phyloP scores from a whole-genome alignment of 305 asterid genomes.

The Fraxinus greggii region DNA sequence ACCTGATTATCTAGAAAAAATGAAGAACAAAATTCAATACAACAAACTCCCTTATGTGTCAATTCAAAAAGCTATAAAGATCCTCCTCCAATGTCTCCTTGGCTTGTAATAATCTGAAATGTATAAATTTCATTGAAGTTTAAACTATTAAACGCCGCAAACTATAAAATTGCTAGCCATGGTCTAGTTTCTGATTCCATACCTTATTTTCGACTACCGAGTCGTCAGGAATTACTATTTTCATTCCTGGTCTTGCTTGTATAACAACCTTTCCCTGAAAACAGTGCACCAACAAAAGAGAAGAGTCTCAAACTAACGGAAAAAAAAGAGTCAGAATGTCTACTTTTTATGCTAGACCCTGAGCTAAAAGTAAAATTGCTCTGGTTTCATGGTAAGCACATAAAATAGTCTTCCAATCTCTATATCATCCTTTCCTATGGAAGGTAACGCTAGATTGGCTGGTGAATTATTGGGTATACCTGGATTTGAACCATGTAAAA shows the following conservation, averaged over 20 bases:
- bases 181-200: constrained; percentile 19
- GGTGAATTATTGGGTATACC: neutral
- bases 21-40: constrained; percentile 20
- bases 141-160: neutral
- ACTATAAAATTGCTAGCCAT: constrained; percentile 2
- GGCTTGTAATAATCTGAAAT: constrained; percentile 46
- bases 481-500: neutral
- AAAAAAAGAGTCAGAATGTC: neutral
- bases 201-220: constrained; percentile 69
- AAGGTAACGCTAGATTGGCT: neutral
- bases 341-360: neutral
- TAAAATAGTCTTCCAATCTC: neutral
- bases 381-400: neutral
- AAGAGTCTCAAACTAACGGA: constrained; percentile 7
- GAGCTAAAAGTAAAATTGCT: neutral
- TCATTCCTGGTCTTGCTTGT: constrained; percentile 49
- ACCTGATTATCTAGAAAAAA: neutral
- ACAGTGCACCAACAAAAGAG: constrained; percentile 17
- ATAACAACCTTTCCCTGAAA: constrained; percentile 69
- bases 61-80: constrained; percentile 22
- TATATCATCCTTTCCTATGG: neutral
- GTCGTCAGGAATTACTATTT: constrained; percentile 65
- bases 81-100: constrained; percentile 38
- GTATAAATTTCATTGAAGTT: constrained; percentile 10
- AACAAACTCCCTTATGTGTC: neutral